Evolutionary conservation across 2,329 filamentous ascomycete species (phyloP), one percentile per base, ranked within the genome.

Genomic region (Fusarium sp.): DNA sequence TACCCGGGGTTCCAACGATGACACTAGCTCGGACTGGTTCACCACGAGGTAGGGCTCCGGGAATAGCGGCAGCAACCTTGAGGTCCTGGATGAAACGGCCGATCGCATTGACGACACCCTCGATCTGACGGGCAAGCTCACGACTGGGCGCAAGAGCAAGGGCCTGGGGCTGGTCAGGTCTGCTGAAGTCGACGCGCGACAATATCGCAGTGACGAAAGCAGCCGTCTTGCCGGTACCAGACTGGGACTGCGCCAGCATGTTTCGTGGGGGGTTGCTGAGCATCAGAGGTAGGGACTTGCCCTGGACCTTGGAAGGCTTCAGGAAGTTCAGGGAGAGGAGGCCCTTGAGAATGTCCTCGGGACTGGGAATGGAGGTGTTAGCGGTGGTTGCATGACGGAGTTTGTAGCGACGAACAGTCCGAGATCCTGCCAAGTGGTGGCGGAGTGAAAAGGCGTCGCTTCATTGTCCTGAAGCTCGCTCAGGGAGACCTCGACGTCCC

Each of bases 201-300:
- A 99, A 89, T 70, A 97, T 93, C 70, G 97, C 97, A 71, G 98
- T 92, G 54, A 97, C 94, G 82, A 99, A 99, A 25, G 97, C 97
- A 22, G 95, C 97, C 0, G 97, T 99, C 87, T 99, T 99, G 80
- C 97, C 97, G 22, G 97, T 99, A 78, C 97, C 97, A 3, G 97
- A 99, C 84, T 99, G 97, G n/a, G 97, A 99, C 85, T 99, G 97
- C 4, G 95, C 97, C 80, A 99, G 96, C 89, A 99, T 93, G 84
- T 98, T 98, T 74, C 89, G 89, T 1, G 96, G 93, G n/a, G 97
- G 96, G 80, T 98, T 88, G 78, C 90, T 86, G 73, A 99, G 90
- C 80, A 99, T 93, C 65, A 99, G 88, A 32, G 97, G 97, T 20
- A 99, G 89, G 2, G 97, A 97, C 78, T 93, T 94, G 83, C 98